Base-by-base conservation (phyloP, 2,329 filamentous ascomycete species). In the Sclerotinia subarctica region DNA sequence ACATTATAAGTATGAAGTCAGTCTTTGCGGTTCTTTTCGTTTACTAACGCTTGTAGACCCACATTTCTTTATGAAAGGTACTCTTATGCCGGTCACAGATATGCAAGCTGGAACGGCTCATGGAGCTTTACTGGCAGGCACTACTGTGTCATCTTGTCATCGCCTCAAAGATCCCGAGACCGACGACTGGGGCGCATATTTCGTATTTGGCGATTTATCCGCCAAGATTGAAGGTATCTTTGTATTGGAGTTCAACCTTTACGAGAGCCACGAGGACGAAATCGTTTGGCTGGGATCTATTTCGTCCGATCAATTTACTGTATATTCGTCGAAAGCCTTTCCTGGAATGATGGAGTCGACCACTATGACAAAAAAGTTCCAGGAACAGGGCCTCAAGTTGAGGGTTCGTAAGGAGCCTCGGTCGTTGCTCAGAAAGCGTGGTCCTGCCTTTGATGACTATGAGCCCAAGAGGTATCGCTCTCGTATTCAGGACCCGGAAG, bases 161-260 rank as follows among this genome's bases (percentile, higher is more conserved):
- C 86, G 91, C 66, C 81, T 96, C 66, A 94, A 95, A 78, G 91
- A 96, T 76, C 65, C 65, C 8, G 84, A 87, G 3, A 84, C 90
- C 74, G 93, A 93, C 75, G 82, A 82, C 81, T 92, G 95, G 78
- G 90, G 90, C 15, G 92, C 89, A 0, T 96, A 93, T 80, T 96
- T 96, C 75, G 89, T 96, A n/a, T 96, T 96, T 78, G 91, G 91
- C 6, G 93, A 97, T 78, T 82, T 97, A 29, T 95, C 92, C 0
- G 88, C 94, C 69, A 90, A 90, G 76, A 82, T 88, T 32, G 86
- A 91, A 74, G 93, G 93, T 42, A 83, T 82, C 26, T 94, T 88
- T 76, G 84, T 89, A 47, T 83, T 97, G 51, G 85, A 88, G 67
- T 96, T 97, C 77, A 90, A 86, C 60, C 83, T 96, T 19, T 94